These are phyloP conservation scores for Termitomyces sp. DNA, from an alignment of 768 basidiomycete species.

Conservation along the genomic window DNA sequence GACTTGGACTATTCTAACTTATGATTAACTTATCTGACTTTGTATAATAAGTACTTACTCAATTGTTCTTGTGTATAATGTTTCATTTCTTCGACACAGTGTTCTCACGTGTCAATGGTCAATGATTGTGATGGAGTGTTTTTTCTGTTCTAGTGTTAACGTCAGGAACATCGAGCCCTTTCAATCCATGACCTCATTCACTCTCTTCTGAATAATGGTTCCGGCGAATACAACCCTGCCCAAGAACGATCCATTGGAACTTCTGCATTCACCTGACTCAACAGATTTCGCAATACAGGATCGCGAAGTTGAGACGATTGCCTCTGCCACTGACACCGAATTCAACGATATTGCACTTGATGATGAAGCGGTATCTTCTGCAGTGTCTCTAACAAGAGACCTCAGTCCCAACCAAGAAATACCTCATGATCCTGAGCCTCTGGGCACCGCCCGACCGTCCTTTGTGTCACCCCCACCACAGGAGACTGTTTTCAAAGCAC, in stretches of 20 bases:
- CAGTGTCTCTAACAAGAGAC: constrained; percentile 26
- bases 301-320: constrained; percentile 27
- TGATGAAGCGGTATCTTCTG: constrained; percentile 34
- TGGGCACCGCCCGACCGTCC: constrained; percentile 10
- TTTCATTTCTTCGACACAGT: not conserved
- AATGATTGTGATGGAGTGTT: constrained; percentile 4
- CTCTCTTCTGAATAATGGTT: constrained; percentile 14
- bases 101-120: constrained; percentile 6
- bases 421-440: constrained; percentile 9
- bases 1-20: constrained; percentile 5
- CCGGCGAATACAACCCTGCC: constrained; percentile 7
- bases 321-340: constrained; percentile 44
- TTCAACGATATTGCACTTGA: constrained; percentile 60
- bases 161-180: constrained; percentile 3
- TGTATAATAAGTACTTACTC: too few species aligned
- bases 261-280: constrained; percentile 45
- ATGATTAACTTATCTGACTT: constrained; percentile 2
- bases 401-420: constrained; percentile 9
- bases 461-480: not conserved
- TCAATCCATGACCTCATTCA: constrained; percentile 9
- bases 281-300: constrained; percentile 21
- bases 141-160: constrained; percentile 10
- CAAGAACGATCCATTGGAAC: constrained; percentile 30
- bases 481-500: constrained; percentile 14
- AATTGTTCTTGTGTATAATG: not conserved